These are phyloP conservation scores for Cordyceps sp. DNA, from an alignment of 2,329 filamentous ascomycete genomes.

Conservation along the genomic window DNA sequence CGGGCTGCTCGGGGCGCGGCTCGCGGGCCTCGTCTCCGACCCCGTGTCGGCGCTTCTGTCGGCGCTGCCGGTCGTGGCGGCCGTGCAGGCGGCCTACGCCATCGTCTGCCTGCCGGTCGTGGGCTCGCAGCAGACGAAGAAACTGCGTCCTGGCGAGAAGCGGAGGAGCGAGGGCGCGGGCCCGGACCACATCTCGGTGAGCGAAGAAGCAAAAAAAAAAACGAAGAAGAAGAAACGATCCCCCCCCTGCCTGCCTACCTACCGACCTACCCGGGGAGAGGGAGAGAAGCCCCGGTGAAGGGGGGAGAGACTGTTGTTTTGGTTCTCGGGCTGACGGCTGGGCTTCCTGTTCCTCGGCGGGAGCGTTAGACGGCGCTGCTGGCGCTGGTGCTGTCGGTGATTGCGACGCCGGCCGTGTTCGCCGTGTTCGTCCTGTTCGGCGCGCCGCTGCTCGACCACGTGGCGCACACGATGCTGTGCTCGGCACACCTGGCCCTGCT, in stretches of 20 bases:
- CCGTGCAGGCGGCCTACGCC: conserved; percentile 47
- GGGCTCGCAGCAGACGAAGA: conserved; percentile 27
- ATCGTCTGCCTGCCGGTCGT: conserved; percentile 47
- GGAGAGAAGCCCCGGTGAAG: neutral
- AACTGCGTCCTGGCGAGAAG: conserved; percentile 33
- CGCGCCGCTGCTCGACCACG: conserved; percentile 72
- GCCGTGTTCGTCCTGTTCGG: conserved; percentile 71
- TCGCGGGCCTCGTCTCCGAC: conserved; percentile 50
- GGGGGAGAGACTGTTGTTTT: neutral
- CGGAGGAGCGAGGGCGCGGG: conserved; percentile 31
- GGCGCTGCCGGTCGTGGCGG: conserved; percentile 43
- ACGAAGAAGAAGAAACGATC: neutral
- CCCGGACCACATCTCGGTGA: conserved; percentile 28
- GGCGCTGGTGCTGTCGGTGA: conserved; percentile 42
- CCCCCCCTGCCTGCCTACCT: no score
- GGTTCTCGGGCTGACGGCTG: neutral
- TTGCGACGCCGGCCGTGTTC: conserved; percentile 49
- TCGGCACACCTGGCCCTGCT: conserved; percentile 71
- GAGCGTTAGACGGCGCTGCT: conserved; percentile 23
- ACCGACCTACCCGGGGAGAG: no score
- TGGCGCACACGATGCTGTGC: conserved; percentile 61
- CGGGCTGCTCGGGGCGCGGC: conserved; percentile 44
- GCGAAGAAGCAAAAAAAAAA: conserved; percentile 5
- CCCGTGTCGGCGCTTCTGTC: conserved; percentile 47
- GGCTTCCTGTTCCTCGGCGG: no score